These are phyloP conservation scores for Exophiala xenobiotica DNA, from an alignment of 2,329 filamentous ascomycete genomes.

Conservation along the genomic window DNA sequence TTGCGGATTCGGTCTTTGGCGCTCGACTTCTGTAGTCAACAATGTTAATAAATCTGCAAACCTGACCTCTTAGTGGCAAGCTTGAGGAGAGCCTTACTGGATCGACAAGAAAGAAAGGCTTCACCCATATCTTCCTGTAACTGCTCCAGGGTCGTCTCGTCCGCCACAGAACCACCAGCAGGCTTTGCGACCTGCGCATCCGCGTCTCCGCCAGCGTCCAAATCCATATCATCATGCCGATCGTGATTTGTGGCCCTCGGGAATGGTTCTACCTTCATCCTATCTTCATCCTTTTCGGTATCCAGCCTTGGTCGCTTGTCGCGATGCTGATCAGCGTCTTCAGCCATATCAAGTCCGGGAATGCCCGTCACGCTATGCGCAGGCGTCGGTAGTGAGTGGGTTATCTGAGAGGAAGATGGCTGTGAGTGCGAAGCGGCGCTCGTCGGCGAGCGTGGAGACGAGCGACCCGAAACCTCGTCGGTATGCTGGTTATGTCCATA, in stretches of 20 bases:
- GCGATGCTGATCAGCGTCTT: conserved; percentile 32
- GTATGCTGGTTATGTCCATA: conserved; percentile 43
- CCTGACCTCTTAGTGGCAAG: conserved; percentile 35
- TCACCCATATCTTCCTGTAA: conserved; percentile 47
- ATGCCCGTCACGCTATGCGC: conserved; percentile 45
- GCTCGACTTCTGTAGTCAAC: conserved; percentile 43
- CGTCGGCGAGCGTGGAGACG: conserved; percentile 42
- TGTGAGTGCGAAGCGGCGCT: conserved; percentile 44
- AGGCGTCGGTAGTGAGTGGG: conserved; percentile 46
- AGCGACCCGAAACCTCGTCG: conserved; percentile 34
- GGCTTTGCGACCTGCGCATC: background rate
- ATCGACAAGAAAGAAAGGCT: conserved; percentile 51
- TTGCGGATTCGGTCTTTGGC: conserved; percentile 55
- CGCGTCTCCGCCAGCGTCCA: conserved; percentile 5
- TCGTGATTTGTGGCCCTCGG: conserved; percentile 28
- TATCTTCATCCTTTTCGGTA: conserved; percentile 13
- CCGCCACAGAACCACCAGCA: conserved; percentile 1
- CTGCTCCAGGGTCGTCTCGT: conserved; percentile 41
- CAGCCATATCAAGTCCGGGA: conserved; percentile 38
- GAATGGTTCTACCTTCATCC: conserved; percentile 24
- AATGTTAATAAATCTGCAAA: conserved; percentile 44
- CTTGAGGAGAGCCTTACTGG: conserved; percentile 50
- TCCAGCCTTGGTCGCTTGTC: conserved; percentile 29
- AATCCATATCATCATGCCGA: conserved; percentile 23
- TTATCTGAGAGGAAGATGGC: conserved; percentile 39